Conservation (phyloP, 495 filamentous ascomycete species). For the Margaritispora aquatica region DNA sequence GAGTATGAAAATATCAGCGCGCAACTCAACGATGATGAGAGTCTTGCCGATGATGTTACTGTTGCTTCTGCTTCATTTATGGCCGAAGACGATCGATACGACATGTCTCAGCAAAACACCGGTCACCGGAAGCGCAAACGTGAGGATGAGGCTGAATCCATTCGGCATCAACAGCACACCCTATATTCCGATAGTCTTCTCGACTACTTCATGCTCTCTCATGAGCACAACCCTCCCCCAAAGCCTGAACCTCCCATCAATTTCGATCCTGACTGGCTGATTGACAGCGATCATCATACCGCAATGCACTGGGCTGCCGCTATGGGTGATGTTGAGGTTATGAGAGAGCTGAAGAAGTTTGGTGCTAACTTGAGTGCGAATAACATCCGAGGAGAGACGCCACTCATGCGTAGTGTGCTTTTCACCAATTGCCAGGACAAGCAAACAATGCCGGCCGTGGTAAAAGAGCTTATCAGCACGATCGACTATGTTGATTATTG, state of each 20-base stretch:
- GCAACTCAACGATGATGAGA: constrained; percentile 73
- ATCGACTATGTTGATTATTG: constrained; percentile 68
- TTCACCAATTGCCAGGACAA: constrained; percentile 97
- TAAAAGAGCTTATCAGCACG: constrained; percentile 71
- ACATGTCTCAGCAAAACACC: constrained; percentile 46
- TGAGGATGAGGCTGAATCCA: constrained; percentile 42
- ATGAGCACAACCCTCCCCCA: constrained; percentile 55
- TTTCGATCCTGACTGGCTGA: constrained; percentile 80
- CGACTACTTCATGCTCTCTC: constrained; percentile 87
- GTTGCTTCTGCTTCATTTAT: constrained; percentile 8
- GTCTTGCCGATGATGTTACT: constrained; percentile 56
- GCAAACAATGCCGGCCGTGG: constrained; percentile 72
- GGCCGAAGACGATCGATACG: constrained; percentile 63
- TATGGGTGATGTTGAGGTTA: constrained; percentile 94
- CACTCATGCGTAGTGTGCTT: constrained; percentile 86
- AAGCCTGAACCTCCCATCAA: constrained; percentile 73
- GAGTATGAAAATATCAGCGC: constrained; percentile 41
- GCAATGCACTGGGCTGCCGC: constrained; percentile 94
- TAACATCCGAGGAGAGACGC: constrained; percentile 82
- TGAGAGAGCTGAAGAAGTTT: constrained; percentile 73
- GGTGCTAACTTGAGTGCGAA: constrained; percentile 60
- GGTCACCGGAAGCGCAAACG: constrained; percentile 76
- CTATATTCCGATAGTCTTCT: constrained; percentile 86
- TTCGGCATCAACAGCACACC: constrained; percentile 59
- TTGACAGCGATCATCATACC: constrained; percentile 83